Conservation (phyloP, 305 asterid genomes). For the Plantago rigida region DNA sequence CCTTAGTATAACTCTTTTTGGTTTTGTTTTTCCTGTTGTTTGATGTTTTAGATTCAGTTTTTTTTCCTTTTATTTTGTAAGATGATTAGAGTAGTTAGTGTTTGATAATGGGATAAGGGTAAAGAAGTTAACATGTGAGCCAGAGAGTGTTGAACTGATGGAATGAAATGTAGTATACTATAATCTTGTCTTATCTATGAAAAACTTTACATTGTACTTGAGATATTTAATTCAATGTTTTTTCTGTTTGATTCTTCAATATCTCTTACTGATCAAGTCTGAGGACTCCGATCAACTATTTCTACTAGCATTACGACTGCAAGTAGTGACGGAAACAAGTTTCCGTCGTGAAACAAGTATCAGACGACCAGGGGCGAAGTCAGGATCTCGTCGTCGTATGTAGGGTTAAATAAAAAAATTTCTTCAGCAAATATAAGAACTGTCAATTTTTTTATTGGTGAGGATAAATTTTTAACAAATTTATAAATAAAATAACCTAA, state of each 20-base stretch:
- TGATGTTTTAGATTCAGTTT: constrained; percentile 7
- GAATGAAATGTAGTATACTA: constrained; percentile 5
- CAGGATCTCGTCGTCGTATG: too few species aligned
- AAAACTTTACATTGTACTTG: constrained; percentile 1
- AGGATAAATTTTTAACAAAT: too few species aligned
- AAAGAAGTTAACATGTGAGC: constrained; percentile 21
- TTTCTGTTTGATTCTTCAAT: background rate
- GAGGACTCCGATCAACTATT: background rate
- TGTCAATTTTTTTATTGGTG: too few species aligned
- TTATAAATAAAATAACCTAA: too few species aligned
- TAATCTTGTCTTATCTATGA: constrained; percentile 7
- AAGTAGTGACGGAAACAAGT: too few species aligned
- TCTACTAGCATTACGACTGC: too few species aligned
- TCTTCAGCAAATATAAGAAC: too few species aligned
- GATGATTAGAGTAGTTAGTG: constrained; percentile 21
- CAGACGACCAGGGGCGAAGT: too few species aligned
- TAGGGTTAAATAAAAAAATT: too few species aligned
- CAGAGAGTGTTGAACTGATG: background rate
- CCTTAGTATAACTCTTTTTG: constrained; percentile 9
- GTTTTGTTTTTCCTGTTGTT: background rate
- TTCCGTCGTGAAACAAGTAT: background rate
- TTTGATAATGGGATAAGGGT: constrained; percentile 33
- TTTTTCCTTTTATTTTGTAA: background rate
- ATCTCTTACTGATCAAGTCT: background rate
- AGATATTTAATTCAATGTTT: background rate